Evolutionary conservation across 2,329 filamentous ascomycete species (phyloP).

Genomic region (Alternaria ethzedia): DNA sequence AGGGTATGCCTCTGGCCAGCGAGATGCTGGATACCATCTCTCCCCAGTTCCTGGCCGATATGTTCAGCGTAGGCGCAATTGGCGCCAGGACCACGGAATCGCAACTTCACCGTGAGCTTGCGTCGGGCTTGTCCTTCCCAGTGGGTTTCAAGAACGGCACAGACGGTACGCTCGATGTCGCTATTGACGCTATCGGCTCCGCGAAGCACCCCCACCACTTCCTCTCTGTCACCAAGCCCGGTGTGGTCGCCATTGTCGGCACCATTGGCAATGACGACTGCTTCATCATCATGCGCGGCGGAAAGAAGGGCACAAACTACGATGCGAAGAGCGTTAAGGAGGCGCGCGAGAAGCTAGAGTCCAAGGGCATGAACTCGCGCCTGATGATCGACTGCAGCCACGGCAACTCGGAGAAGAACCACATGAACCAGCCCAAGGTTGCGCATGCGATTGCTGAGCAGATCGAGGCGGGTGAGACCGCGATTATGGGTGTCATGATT

Average conservation of each 20-base stretch:
- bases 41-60: conserved; percentile 92
- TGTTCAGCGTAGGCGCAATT: conserved; percentile 89
- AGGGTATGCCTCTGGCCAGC: conserved; percentile 93
- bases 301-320: conserved; percentile 93
- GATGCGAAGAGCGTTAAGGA: conserved; percentile 83
- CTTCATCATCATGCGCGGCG: conserved; percentile 93
- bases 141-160: conserved; percentile 99
- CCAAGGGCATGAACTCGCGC: conserved; percentile 74
- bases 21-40: conserved; percentile 99
- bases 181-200: conserved; percentile 93
- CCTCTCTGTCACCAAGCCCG: conserved; percentile 95
- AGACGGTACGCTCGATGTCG: conserved; percentile 85
- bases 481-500: conserved; percentile 98
- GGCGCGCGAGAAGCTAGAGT: conserved; percentile 78
- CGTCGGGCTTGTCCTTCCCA: conserved; percentile 92
- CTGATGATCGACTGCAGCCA: conserved; percentile 99
- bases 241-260: conserved; percentile 91
- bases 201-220: conserved; percentile 95
- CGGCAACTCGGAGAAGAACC: conserved; percentile 93
- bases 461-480: conserved; percentile 80
- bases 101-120: conserved; percentile 92
- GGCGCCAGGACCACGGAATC: conserved; percentile 97
- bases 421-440: conserved; percentile 97
- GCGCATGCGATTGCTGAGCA: conserved; percentile 82
- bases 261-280: conserved; percentile 96